phyloP scores from a whole-genome alignment of 352 stramenopile genomes.

The Phytopythium ostracodes region DNA sequence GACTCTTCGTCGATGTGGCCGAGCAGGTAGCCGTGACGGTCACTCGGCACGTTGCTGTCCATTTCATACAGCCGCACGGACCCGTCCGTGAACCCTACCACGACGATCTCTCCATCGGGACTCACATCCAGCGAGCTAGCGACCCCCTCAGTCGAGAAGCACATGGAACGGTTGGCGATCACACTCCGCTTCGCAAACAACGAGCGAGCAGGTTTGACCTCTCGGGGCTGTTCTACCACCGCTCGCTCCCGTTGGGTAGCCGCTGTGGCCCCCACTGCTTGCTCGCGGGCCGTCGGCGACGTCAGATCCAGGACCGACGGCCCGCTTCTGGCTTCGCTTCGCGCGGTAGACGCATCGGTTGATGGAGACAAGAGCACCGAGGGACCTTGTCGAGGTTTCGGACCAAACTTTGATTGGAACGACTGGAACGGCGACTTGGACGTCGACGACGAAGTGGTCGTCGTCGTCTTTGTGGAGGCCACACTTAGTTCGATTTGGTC shows the following conservation, averaged over 20 bases:
- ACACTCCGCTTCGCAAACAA: slow-evolving; percentile 38
- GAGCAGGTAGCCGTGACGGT: slow-evolving; percentile 74
- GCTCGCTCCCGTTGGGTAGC: not conserved
- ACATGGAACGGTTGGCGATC: slow-evolving; percentile 66
- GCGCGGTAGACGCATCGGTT: not conserved
- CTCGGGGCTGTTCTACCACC: not conserved
- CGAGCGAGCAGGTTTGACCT: slow-evolving; percentile 41
- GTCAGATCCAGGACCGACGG: slow-evolving; percentile 29
- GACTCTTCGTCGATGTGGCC: slow-evolving; percentile 80
- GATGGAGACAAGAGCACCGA: slow-evolving; percentile 13
- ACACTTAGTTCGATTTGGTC: slow-evolving; percentile 43
- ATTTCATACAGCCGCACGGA: slow-evolving; percentile 81
- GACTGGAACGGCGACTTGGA: slow-evolving; percentile 78
- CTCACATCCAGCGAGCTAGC: slow-evolving; percentile 73
- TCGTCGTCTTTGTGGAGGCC: slow-evolving; percentile 15
- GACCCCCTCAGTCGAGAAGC: slow-evolving; percentile 73
- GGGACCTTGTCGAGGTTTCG: slow-evolving; percentile 7
- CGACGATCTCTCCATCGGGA: slow-evolving; percentile 74
- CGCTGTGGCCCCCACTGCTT: not conserved
- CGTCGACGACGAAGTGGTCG: slow-evolving; percentile 15
- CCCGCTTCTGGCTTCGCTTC: slow-evolving; percentile 18
- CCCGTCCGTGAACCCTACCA: slow-evolving; percentile 78
- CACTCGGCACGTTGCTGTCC: slow-evolving; percentile 79
- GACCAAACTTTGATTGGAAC: slow-evolving; percentile 65
- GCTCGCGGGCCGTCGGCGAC: not conserved